Evolutionary conservation across 2,329 filamentous ascomycete species (phyloP).

Genomic region (Venturia aucupariae): DNA sequence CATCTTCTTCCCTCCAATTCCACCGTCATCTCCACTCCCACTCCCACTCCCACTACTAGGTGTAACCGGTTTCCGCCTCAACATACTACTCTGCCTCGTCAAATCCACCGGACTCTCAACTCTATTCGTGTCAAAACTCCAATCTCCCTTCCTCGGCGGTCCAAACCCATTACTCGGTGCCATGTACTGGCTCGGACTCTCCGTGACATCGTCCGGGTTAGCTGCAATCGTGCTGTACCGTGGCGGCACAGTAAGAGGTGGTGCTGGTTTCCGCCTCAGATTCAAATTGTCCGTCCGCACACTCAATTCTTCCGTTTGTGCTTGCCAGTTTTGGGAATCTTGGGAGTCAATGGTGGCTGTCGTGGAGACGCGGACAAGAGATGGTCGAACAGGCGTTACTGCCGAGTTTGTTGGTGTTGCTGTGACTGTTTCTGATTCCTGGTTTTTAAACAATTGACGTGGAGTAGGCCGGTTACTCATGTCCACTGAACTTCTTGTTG

Average conservation of each 20-base stretch:
- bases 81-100: background rate
- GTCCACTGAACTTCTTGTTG: background rate
- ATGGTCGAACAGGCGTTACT: background rate
- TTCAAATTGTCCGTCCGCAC: background rate
- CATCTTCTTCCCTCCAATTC: background rate
- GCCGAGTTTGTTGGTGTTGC: background rate
- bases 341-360: background rate
- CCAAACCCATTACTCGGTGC: slow-evolving; percentile 9
- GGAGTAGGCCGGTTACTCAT: background rate
- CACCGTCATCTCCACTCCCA: background rate
- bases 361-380: background rate
- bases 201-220: background rate
- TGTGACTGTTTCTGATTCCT: background rate
- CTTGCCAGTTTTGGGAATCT: background rate
- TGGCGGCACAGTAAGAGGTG: slow-evolving; percentile 4
- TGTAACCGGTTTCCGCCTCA: slow-evolving; percentile 6
- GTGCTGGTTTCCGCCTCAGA: slow-evolving; percentile 5
- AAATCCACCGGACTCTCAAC: background rate
- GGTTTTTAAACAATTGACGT: background rate
- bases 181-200: slow-evolving; percentile 10
- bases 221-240: slow-evolving; percentile 5
- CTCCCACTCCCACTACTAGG: background rate
- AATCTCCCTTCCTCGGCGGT: slow-evolving; percentile 5
- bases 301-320: background rate
- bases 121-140: slow-evolving; percentile 12